Percentiles rank a stretch among this genome's conserved stretches.
Evolutionary conservation across 2,329 filamentous ascomycete genomes (phyloP).

Genomic region (Fusarium torreyae): DNA sequence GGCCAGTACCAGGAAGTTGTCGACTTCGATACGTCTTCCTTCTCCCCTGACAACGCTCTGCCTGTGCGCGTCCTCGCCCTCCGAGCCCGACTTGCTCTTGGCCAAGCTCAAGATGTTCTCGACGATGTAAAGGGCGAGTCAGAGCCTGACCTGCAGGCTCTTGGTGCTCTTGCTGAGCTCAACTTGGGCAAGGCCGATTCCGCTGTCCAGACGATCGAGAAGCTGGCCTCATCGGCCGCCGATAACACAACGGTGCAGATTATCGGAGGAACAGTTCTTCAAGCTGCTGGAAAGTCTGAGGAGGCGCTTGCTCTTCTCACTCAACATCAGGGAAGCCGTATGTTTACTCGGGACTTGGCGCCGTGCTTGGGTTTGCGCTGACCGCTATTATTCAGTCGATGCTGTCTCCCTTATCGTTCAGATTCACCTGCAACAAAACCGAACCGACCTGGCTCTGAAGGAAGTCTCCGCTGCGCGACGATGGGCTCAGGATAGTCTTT

Average conservation of each 20-base stretch:
- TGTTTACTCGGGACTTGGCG: conserved; percentile 53
- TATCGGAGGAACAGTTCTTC: conserved; percentile 84
- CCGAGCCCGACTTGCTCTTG: conserved; percentile 86
- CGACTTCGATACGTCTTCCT: conserved; percentile 85
- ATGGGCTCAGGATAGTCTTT: conserved; percentile 94
- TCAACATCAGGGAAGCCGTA: conserved; percentile 89
- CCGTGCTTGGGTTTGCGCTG: conserved; percentile 38
- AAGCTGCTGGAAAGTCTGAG: conserved; percentile 84
- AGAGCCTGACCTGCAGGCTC: conserved; percentile 81
- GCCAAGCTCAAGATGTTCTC: conserved; percentile 81
- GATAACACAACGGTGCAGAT: conserved; percentile 89
- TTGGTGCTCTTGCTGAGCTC: conserved; percentile 81
- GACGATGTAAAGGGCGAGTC: conserved; percentile 76
- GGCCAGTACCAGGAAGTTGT: conserved; percentile 90
- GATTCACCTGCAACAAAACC: conserved; percentile 92
- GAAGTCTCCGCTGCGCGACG: conserved; percentile 88
- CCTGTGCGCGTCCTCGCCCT: conserved; percentile 84
- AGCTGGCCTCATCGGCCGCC: conserved; percentile 74
- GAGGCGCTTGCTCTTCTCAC: conserved; percentile 85
- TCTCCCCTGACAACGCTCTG: conserved; percentile 83
- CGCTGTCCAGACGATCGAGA: conserved; percentile 75
- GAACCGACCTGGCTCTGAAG: conserved; percentile 90
- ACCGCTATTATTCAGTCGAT: conserved; percentile 65
- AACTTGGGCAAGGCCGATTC: conserved; percentile 71
- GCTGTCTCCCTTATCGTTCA: conserved; percentile 91